A percentile compares a stretch with the other conserved stretches of the same genome.
Evolutionary conservation across 306 rosid species (phyloP).

Genomic region (Gastrolobium bilobum): DNA sequence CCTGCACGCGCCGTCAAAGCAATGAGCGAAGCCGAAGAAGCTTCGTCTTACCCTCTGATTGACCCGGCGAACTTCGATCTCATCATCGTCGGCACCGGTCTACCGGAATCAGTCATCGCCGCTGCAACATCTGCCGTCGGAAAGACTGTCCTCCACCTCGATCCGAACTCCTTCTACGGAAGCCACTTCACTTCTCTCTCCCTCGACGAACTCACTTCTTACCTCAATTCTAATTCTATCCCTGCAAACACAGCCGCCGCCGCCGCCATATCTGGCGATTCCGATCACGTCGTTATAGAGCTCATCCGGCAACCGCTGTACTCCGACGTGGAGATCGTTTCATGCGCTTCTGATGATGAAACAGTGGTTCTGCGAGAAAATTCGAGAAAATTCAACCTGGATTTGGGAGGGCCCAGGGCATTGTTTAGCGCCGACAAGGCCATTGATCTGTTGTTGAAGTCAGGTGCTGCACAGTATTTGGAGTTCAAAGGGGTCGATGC

Average conservation of each 20-base stretch:
- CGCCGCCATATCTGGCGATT: slow-evolving; percentile 4
- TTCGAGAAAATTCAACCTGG: slow-evolving; percentile 72
- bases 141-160: slow-evolving; percentile 86
- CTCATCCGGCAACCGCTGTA: slow-evolving; percentile 53
- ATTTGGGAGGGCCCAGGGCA: slow-evolving; percentile 82
- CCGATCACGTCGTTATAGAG: slow-evolving; percentile 49
- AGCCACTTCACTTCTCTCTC: slow-evolving; percentile 74
- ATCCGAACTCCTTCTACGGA: slow-evolving; percentile 79
- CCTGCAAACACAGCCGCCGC: slow-evolving; percentile 25
- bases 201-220: slow-evolving; percentile 66
- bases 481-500: slow-evolving; percentile 82
- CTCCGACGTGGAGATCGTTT: slow-evolving; percentile 60
- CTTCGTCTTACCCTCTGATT: slow-evolving; percentile 63
- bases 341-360: slow-evolving; percentile 53
- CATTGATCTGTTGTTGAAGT: slow-evolving; percentile 67
- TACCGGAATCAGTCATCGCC: slow-evolving; percentile 70
- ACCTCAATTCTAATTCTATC: slow-evolving; percentile 60
- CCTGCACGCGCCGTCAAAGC: slow-evolving; percentile 49
- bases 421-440: slow-evolving; percentile 68
- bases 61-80: slow-evolving; percentile 83
- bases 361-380: slow-evolving; percentile 44
- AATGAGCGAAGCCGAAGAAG: slow-evolving; percentile 59
- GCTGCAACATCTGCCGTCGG: slow-evolving; percentile 80
- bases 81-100: slow-evolving; percentile 81
- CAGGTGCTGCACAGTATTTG: slow-evolving; percentile 70